Conservation (phyloP, 2,329 filamentous ascomycete species). For the Phaeosphaeriaceae sp. region DNA sequence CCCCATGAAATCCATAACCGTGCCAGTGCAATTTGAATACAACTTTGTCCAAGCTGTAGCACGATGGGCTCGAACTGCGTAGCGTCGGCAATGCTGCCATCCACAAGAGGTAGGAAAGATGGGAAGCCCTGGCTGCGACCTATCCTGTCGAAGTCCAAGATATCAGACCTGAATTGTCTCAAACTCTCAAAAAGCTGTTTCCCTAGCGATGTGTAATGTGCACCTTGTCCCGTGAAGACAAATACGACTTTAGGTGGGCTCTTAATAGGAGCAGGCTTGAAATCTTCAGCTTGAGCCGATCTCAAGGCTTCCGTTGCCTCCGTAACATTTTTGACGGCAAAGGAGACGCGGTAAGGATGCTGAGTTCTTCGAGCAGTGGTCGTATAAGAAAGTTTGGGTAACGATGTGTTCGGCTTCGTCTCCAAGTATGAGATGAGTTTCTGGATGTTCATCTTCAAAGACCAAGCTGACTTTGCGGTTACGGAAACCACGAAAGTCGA, state of each 20-base stretch:
- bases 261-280: conserved; percentile 58
- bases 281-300: conserved; percentile 32
- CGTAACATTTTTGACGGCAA: conserved; percentile 54
- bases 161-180: conserved; percentile 55
- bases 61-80: not conserved
- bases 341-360: conserved; percentile 59
- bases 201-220: conserved; percentile 59
- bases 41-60: not conserved
- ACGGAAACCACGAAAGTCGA: conserved; percentile 57
- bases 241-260: conserved; percentile 61
- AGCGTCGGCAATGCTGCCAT: conserved; percentile 42
- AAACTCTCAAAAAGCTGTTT: conserved; percentile 58
- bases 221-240: conserved; percentile 61
- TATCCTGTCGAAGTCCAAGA: conserved; percentile 57
- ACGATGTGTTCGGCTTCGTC: conserved; percentile 52
- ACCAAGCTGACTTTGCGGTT: conserved; percentile 58
- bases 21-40: conserved; percentile 31
- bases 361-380: conserved; percentile 60
- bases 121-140: conserved; percentile 55
- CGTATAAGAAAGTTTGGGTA: conserved; percentile 59
- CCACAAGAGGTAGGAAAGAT: conserved; percentile 57
- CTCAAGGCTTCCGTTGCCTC: not conserved
- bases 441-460: conserved; percentile 59
- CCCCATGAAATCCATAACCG: conserved; percentile 20
- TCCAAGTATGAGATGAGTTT: conserved; percentile 55